phyloP scores from a whole-genome alignment of 1,139 yeast species.

The Protomyces inundatus region DNA sequence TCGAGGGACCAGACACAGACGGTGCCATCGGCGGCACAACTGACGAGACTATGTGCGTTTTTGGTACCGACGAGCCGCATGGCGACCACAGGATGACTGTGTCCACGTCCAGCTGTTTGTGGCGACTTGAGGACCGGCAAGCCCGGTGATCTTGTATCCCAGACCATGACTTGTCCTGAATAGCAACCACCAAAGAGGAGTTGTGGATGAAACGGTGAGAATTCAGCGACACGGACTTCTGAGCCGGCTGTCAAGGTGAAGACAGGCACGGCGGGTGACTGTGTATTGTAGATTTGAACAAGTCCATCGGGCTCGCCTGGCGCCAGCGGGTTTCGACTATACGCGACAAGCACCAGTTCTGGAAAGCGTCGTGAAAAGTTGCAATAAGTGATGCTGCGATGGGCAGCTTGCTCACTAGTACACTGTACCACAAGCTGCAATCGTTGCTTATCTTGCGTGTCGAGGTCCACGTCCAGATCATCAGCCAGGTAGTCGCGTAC shows the following conservation, averaged over 20 bases:
- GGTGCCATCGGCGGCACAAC: slow-evolving; percentile 47
- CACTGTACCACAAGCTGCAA: slow-evolving; percentile 33
- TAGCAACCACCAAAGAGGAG: slow-evolving; percentile 46
- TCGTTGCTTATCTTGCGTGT: not conserved
- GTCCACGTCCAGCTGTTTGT: slow-evolving; percentile 38
- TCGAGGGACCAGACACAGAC: slow-evolving; percentile 49
- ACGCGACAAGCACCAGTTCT: slow-evolving; percentile 45
- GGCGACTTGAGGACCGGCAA: slow-evolving; percentile 40
- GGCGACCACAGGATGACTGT: slow-evolving; percentile 44
- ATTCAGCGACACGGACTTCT: slow-evolving; percentile 42
- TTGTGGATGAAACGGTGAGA: slow-evolving; percentile 42
- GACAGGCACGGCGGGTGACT: slow-evolving; percentile 45
- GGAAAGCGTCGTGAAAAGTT: slow-evolving; percentile 45
- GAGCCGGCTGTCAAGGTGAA: slow-evolving; percentile 49
- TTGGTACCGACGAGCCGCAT: slow-evolving; percentile 41
- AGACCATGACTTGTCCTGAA: slow-evolving; percentile 47
- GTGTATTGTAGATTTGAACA: slow-evolving; percentile 44
- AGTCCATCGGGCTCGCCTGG: slow-evolving; percentile 34
- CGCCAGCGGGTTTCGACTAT: slow-evolving; percentile 33
- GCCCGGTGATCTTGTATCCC: slow-evolving; percentile 43
- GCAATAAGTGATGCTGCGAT: slow-evolving; percentile 42
- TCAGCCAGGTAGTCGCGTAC: not conserved
- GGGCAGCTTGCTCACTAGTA: slow-evolving; percentile 33
- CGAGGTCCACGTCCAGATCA: not conserved
- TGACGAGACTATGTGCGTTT: slow-evolving; percentile 40